Conservation (phyloP, 1,284 basidiomycete genomes). For the Polyporus tsugae region DNA sequence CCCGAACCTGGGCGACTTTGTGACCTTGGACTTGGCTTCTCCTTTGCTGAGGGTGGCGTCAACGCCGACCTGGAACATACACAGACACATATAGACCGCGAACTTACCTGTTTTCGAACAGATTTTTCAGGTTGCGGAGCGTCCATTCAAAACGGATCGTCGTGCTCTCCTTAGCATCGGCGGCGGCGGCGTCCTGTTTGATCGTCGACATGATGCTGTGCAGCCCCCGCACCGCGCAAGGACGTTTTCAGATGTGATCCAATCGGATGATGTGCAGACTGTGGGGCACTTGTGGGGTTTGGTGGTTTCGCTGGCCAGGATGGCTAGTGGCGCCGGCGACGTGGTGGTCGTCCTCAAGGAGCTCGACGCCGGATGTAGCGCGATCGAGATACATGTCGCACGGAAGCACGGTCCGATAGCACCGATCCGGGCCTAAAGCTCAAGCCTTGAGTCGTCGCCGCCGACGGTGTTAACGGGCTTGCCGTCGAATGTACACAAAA, state of each 20-base stretch:
- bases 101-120: conserved; percentile 75
- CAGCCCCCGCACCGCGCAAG: neutral
- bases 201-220: conserved; percentile 6
- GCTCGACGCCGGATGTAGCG: neutral
- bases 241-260: neutral
- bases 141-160: conserved; percentile 82
- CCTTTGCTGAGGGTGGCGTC: conserved; percentile 55
- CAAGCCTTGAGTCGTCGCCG: too few species aligned
- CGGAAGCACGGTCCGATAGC: neutral
- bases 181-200: neutral
- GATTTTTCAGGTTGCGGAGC: conserved; percentile 66
- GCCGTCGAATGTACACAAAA: too few species aligned
- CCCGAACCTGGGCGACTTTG: conserved; percentile 71
- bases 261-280: neutral
- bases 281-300: neutral
- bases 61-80: neutral
- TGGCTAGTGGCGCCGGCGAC: neutral
- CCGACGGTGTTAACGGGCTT: too few species aligned
- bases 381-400: neutral
- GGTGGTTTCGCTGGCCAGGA: neutral
- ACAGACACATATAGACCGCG: neutral
- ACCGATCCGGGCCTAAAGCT: neutral
- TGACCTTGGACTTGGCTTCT: conserved; percentile 75
- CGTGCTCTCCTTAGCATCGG: conserved; percentile 61
- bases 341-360: neutral